Conservation (phyloP, 352 stramenopile species). For the Phytophthora pseudosyringae region DNA sequence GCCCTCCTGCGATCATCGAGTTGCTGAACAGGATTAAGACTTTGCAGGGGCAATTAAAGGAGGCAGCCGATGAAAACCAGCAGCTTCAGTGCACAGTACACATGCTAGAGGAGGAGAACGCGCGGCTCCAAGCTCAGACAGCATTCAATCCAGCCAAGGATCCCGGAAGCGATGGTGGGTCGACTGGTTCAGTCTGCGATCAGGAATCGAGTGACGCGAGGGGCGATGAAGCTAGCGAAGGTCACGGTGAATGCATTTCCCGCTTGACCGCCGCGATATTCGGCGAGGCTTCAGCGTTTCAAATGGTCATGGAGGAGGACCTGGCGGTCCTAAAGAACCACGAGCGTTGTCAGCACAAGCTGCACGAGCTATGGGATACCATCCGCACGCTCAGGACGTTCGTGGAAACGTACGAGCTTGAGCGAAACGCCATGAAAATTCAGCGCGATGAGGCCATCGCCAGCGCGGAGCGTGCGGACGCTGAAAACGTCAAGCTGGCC, state of each 20-base stretch:
- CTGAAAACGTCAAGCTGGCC: conserved; percentile 60
- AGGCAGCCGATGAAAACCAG: conserved; percentile 29
- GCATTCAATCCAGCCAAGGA: conserved; percentile 1
- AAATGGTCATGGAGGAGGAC: conserved; percentile 36
- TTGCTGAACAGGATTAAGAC: conserved; percentile 26
- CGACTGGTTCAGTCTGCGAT: background rate
- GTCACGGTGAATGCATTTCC: conserved; percentile 17
- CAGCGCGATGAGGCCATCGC: conserved; percentile 68
- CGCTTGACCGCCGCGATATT: conserved; percentile 25
- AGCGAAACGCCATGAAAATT: conserved; percentile 49
- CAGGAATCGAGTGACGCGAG: conserved; percentile 10
- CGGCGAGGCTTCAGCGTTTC: conserved; percentile 33
- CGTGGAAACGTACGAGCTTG: conserved; percentile 64
- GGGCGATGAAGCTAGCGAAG: conserved; percentile 2
- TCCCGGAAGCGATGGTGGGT: background rate
- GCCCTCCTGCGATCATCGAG: conserved; percentile 1
- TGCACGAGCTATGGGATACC: conserved; percentile 75
- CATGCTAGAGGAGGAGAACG: conserved; percentile 29
- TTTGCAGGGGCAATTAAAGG: conserved; percentile 29
- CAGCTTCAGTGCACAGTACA: conserved; percentile 29
- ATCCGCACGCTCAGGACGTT: conserved; percentile 66
- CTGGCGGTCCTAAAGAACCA: conserved; percentile 42
- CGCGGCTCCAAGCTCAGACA: conserved; percentile 13
- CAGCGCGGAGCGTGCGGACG: conserved; percentile 61
- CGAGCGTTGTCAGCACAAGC: conserved; percentile 64